These are phyloP conservation scores for Penicillium argentinense DNA, from an alignment of 495 filamentous ascomycete genomes.

Conservation along the genomic window DNA sequence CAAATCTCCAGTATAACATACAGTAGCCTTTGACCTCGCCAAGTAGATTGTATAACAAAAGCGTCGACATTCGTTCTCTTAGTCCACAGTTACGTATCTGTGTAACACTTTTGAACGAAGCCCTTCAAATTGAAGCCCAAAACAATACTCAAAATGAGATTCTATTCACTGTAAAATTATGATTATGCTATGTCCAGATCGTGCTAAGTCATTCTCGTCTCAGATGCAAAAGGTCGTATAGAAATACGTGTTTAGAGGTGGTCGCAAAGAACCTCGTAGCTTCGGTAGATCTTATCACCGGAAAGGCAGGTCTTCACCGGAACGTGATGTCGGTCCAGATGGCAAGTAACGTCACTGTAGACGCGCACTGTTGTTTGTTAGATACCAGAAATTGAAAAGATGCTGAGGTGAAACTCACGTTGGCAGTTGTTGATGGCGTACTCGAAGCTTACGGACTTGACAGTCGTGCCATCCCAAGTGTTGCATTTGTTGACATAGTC, in stretches of 20 bases:
- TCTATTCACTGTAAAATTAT: too few relatives aligned
- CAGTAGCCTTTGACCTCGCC: too few relatives aligned
- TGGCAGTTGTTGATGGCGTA: constrained; percentile 7
- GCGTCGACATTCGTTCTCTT: too few relatives aligned
- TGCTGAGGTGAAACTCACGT: background rate
- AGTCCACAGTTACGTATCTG: too few relatives aligned
- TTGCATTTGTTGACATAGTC: constrained; percentile 13
- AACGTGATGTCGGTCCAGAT: background rate
- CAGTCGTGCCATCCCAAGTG: constrained; percentile 1
- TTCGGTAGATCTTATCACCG: constrained; percentile 7
- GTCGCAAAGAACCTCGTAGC: constrained; percentile 8
- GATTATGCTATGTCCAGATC: too few relatives aligned
- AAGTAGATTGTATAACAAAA: too few relatives aligned
- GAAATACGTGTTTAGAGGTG: background rate
- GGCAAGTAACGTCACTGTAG: constrained; percentile 10
- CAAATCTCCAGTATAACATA: too few relatives aligned
- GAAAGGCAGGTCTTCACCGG: background rate
- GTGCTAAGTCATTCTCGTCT: too few relatives aligned
- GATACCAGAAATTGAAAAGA: too few relatives aligned
- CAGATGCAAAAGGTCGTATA: background rate
- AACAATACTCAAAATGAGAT: background rate
- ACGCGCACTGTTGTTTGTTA: constrained; percentile 2
- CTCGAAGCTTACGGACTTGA: constrained; percentile 12
- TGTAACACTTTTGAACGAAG: too few relatives aligned
- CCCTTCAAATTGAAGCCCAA: background rate